These are phyloP conservation scores for Eucalyptus tenuipes DNA, from an alignment of 345 rosid species.

Conservation along the genomic window DNA sequence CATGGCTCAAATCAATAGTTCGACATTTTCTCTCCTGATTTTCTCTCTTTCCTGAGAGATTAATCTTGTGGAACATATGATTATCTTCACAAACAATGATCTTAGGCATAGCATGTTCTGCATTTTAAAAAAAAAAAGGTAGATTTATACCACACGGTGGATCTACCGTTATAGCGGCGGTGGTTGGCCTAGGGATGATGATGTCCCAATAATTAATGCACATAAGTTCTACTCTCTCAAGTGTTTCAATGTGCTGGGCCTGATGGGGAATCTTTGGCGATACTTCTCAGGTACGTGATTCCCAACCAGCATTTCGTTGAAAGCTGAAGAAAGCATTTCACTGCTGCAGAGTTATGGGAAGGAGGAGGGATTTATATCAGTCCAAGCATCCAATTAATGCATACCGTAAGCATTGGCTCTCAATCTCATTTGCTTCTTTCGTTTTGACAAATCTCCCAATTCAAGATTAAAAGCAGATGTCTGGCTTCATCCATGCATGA, in stretches of 20 bases:
- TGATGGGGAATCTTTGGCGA: background rate
- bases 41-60: background rate
- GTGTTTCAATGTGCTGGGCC: background rate
- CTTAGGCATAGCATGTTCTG: background rate
- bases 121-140: background rate
- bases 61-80: background rate
- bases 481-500: background rate
- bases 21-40: background rate
- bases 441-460: background rate
- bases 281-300: background rate
- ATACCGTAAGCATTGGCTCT: slow-evolving; percentile 30
- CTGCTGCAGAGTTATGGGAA: background rate
- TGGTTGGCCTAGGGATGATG: background rate
- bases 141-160: background rate
- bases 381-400: slow-evolving; percentile 40
- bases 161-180: background rate
- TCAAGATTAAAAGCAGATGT: background rate
- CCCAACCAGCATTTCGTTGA: background rate
- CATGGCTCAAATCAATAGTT: background rate
- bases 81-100: background rate
- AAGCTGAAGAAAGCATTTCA: background rate
- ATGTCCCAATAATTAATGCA: background rate
- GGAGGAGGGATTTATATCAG: slow-evolving; percentile 33
- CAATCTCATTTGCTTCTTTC: background rate
- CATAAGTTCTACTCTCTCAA: background rate